Base-by-base conservation (phyloP, 352 stramenopile species). In the Globisporangium orthogonon region DNA sequence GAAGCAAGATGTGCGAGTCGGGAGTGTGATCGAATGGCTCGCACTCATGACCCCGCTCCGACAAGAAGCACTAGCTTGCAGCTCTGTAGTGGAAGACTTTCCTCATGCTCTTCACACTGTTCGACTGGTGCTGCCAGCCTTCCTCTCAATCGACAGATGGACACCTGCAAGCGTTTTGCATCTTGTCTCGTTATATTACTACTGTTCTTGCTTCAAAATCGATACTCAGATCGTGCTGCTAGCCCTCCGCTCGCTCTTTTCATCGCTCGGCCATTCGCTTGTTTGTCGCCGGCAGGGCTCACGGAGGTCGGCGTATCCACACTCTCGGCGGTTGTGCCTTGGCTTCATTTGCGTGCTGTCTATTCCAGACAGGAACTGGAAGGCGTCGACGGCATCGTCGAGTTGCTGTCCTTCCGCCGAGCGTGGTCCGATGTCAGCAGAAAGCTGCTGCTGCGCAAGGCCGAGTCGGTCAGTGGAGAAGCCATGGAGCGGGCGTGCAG, bases 351-450 rank as follows among this genome's bases (percentile, higher is more conserved):
- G 23, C 23, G 23, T 23, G 23, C 33, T 37, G 10, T 9, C 17
- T 13, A 43, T 13, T 43, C 37, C 11, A 43, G 37, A 43, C 17
- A 60, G 31, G 51, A 63, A 43, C 56, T 56, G 30, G 49, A 57
- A 9, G 56, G 56, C 40, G 56, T 62, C 28, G 35, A 55, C 29
- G 39, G 33, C 41, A 44, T 31, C 29, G 46, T 37, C 43, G 37
- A 50, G 41, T 47, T 43, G 54, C 57, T 63, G 48, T 37, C 31
- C 14, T 30, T 41, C 14, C 55, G 23, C 23, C 23, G 46, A 13
- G 17, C 14, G 28, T 29, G 30, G 11, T 44, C 53, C 5, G 50
- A 23, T 37, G 23, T 33, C 9, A 18, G 30, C 43, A 45, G 7
- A 7, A 44, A 31, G 28, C 31, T 51, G 31, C 56, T 49, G 15